Conservation (phyloP, 2,329 filamentous ascomycete species). For the Trichoderma sp. region DNA sequence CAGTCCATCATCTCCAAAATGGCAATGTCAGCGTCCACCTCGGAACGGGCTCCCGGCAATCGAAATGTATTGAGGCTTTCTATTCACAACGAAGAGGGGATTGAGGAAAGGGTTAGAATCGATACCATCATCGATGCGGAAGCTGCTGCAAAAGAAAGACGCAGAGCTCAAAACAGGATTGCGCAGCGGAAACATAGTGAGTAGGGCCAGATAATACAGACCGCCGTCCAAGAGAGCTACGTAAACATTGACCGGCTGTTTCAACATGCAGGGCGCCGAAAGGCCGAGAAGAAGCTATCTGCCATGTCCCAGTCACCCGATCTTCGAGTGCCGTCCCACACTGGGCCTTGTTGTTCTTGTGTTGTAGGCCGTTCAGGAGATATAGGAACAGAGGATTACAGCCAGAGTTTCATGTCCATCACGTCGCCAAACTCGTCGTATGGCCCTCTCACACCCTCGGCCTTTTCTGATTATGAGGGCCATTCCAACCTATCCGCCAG, state of each 20-base stretch:
- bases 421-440: slow-evolving; percentile 17
- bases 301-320: slow-evolving; percentile 10
- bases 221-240: neutral
- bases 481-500: neutral
- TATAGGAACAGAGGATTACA: neutral
- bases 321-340: neutral
- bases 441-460: slow-evolving; percentile 15
- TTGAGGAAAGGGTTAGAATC: slow-evolving; percentile 5
- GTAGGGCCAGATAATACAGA: neutral
- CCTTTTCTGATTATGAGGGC: slow-evolving; percentile 10
- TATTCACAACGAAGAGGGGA: neutral
- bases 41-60: neutral
- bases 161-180: slow-evolving; percentile 17
- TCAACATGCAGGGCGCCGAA: slow-evolving; percentile 4
- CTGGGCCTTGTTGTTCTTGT: slow-evolving; percentile 15
- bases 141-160: slow-evolving; percentile 17
- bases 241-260: neutral
- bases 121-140: slow-evolving; percentile 7
- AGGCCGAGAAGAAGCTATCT: slow-evolving; percentile 22
- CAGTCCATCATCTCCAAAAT: neutral
- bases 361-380: neutral
- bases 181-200: slow-evolving; percentile 24
- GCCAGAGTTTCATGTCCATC: slow-evolving; percentile 6
- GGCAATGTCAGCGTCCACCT: neutral
- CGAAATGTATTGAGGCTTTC: slow-evolving; percentile 1